These are phyloP conservation scores for Pulveroboletus frians DNA, from an alignment of 768 basidiomycete genomes.

Conservation along the genomic window DNA sequence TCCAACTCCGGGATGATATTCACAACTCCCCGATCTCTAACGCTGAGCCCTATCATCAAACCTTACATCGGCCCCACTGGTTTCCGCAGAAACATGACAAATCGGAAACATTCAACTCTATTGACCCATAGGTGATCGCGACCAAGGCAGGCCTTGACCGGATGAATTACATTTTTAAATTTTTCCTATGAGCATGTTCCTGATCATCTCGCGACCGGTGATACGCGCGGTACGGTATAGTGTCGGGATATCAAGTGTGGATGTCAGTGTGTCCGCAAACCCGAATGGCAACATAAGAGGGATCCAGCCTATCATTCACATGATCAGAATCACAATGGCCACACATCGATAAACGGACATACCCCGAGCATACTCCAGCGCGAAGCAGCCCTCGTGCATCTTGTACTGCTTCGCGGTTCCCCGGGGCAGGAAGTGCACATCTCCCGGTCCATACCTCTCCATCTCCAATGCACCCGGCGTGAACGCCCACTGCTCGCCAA, in stretches of 20 bases:
- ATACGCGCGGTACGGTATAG: slow-evolving; percentile 73
- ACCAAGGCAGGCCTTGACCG: not conserved
- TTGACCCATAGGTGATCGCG: not conserved
- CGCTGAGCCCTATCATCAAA: not conserved
- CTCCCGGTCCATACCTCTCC: slow-evolving; percentile 82
- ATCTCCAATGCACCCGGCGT: slow-evolving; percentile 71
- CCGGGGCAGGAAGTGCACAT: slow-evolving; percentile 76
- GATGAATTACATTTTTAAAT: slow-evolving; percentile 42
- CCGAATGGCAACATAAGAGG: slow-evolving; percentile 96
- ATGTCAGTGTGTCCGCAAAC: slow-evolving; percentile 75
- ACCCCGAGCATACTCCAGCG: slow-evolving; percentile 94
- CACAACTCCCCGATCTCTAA: not conserved
- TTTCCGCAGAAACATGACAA: not conserved
- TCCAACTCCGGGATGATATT: not conserved
- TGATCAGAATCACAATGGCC: not conserved
- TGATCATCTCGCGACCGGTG: slow-evolving; percentile 77
- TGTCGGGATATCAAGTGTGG: slow-evolving; percentile 84
- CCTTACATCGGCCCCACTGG: not conserved
- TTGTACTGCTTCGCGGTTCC: slow-evolving; percentile 95
- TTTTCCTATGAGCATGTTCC: slow-evolving; percentile 81
- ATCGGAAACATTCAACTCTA: not conserved
- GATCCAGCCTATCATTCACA: slow-evolving; percentile 76
- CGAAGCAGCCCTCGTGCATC: slow-evolving; percentile 95
- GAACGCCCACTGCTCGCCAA: slow-evolving; percentile 95
- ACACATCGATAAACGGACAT: slow-evolving; percentile 14